These are phyloP conservation scores for Hypoxylon sp. DNA, from an alignment of 2,329 filamentous ascomycete species.

Conservation along the genomic window DNA sequence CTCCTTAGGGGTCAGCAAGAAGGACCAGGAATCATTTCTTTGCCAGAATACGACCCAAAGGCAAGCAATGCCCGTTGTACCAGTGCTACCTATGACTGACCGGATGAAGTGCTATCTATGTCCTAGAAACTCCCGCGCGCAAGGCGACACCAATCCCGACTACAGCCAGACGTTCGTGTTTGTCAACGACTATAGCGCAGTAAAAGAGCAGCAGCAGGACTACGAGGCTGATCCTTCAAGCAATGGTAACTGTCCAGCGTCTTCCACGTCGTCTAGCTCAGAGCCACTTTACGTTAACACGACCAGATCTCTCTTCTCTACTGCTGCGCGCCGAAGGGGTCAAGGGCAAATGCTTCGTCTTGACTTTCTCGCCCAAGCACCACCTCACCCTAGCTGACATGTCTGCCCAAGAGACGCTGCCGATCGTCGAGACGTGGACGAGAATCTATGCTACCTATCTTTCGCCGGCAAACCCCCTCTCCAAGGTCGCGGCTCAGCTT, in stretches of 20 bases:
- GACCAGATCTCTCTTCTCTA: conserved; percentile 72
- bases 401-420: conserved; percentile 75
- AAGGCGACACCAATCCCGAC: conserved; percentile 84
- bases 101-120: conserved; percentile 83
- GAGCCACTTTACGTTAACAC: conserved; percentile 1
- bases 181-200: conserved; percentile 96
- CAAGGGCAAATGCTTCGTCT: conserved; percentile 94
- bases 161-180: conserved; percentile 92
- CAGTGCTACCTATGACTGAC: not conserved
- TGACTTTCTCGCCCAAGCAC: conserved; percentile 92
- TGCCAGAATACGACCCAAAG: conserved; percentile 83
- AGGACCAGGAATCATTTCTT: conserved; percentile 68
- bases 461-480: conserved; percentile 73
- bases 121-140: conserved; percentile 86
- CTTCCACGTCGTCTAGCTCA: not conserved
- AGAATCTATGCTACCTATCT: conserved; percentile 86
- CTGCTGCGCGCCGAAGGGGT: conserved; percentile 86
- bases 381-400: conserved; percentile 94
- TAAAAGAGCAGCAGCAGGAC: conserved; percentile 89
- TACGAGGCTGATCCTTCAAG: conserved; percentile 62
- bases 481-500: conserved; percentile 49
- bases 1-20: conserved; percentile 76
- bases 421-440: conserved; percentile 90
- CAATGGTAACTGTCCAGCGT: conserved; percentile 44
- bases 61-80: conserved; percentile 48